phyloP scores from a whole-genome alignment of 1,139 yeast species.

The Geotrichum histeridarum region DNA sequence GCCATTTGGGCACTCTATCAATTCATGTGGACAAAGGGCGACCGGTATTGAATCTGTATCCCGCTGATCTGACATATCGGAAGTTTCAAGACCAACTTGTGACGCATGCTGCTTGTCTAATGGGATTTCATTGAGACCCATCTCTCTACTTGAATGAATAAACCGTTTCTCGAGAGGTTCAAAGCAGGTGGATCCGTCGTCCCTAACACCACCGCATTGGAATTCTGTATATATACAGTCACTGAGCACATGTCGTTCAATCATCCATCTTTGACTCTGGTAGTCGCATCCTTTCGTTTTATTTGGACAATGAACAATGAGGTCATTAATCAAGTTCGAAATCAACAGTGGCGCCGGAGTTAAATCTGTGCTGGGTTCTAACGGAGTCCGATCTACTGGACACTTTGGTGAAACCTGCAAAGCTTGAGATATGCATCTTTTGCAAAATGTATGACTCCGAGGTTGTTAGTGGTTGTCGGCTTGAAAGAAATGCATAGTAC shows the following conservation, averaged over 20 bases:
- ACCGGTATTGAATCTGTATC: constrained; percentile 1
- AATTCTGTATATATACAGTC: constrained; percentile 54
- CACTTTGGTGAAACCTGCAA: constrained; percentile 44
- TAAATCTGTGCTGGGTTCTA: constrained; percentile 40
- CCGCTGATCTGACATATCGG: not conserved
- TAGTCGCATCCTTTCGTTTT: constrained; percentile 52
- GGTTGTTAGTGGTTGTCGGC: constrained; percentile 41
- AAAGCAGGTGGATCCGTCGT: constrained; percentile 10
- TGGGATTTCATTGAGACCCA: not conserved
- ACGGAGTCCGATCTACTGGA: constrained; percentile 59
- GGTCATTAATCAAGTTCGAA: constrained; percentile 57
- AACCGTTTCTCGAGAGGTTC: constrained; percentile 13
- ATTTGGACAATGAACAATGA: constrained; percentile 54
- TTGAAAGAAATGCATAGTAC: constrained; percentile 30
- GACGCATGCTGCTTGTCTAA: not conserved
- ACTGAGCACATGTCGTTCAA: constrained; percentile 47
- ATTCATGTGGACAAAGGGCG: constrained; percentile 24
- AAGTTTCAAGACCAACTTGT: not conserved
- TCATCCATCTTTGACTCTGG: constrained; percentile 57
- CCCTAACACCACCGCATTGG: constrained; percentile 33
- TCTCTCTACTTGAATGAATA: constrained; percentile 3
- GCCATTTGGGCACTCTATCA: constrained; percentile 23
- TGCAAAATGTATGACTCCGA: constrained; percentile 34
- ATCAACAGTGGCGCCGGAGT: constrained; percentile 60
- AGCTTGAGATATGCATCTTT: constrained; percentile 24